Evolutionary conservation across 768 basidiomycete species (phyloP).

Genomic region (Macrolepiota fuliginosa): DNA sequence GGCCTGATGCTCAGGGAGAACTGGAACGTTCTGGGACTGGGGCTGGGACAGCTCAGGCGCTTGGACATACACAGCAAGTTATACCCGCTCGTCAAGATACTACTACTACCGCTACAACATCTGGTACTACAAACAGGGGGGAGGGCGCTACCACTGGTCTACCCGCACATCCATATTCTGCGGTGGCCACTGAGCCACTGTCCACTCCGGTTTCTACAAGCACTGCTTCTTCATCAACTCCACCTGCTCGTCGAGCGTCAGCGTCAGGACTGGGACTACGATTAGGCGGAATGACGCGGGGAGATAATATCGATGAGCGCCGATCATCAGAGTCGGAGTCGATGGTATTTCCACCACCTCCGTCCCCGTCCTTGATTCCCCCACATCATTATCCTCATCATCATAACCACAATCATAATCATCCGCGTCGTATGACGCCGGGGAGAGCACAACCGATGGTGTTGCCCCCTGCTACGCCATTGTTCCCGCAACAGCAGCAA

Average conservation of each 20-base stretch:
- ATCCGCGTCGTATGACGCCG: neutral
- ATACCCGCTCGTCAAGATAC: too few species aligned
- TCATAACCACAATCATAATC: neutral
- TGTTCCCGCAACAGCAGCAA: neutral
- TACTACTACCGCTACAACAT: too few species aligned
- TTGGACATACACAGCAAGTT: too few species aligned
- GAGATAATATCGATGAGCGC: neutral
- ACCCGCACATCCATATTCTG: too few species aligned
- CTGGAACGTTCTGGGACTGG: too few species aligned
- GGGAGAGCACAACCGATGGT: neutral
- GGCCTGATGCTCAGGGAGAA: neutral
- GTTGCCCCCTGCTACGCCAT: neutral
- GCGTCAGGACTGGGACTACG: neutral
- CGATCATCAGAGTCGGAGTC: neutral
- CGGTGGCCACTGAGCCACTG: too few species aligned
- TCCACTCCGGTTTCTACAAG: neutral
- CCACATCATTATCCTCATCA: neutral
- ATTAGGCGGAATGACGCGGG: neutral
- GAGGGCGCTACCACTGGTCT: too few species aligned
- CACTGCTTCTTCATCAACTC: neutral
- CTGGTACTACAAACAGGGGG: too few species aligned
- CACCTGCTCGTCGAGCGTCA: neutral
- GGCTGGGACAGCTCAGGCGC: too few species aligned
- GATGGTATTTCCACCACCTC: neutral
- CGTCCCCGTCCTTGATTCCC: neutral